phyloP scores from a whole-genome alignment of 2,329 filamentous ascomycete species.

The Pyricularia sp. region DNA sequence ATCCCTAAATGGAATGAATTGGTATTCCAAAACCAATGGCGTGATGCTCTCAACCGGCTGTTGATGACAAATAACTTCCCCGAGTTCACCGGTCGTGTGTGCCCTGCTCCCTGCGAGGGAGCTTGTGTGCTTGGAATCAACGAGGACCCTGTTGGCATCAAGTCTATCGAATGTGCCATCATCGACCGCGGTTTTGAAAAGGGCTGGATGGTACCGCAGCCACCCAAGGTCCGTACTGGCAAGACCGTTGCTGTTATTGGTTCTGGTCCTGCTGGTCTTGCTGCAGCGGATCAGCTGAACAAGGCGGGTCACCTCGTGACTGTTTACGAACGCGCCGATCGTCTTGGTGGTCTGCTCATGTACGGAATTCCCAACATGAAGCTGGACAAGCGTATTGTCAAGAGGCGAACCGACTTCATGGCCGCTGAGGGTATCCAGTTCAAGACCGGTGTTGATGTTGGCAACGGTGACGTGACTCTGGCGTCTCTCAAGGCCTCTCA shows the following conservation, averaged over 20 bases:
- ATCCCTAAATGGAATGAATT: conserved; percentile 95
- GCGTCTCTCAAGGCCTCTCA: conserved; percentile 59
- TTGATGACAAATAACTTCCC: conserved; percentile 98
- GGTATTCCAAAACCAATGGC: conserved; percentile 66
- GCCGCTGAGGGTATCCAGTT: conserved; percentile 76
- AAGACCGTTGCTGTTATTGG: conserved; percentile 84
- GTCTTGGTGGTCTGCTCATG: conserved; percentile 85
- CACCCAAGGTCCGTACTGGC: conserved; percentile 68
- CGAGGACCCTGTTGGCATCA: conserved; percentile 93
- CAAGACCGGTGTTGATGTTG: conserved; percentile 64
- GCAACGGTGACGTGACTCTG: conserved; percentile 55
- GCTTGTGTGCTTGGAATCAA: conserved; percentile 94
- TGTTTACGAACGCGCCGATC: conserved; percentile 85
- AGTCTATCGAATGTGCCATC: conserved; percentile 95
- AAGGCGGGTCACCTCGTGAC: conserved; percentile 79
- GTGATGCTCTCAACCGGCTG: conserved; percentile 79
- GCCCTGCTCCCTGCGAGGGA: conserved; percentile 90
- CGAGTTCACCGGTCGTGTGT: conserved; percentile 93
- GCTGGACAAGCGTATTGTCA: conserved; percentile 93
- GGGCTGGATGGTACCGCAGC: conserved; percentile 89
- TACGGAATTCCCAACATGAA: conserved; percentile 99
- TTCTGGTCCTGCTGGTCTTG: conserved; percentile 83
- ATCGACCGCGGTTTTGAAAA: conserved; percentile 95
- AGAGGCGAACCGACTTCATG: conserved; percentile 92
- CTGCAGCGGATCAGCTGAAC: conserved; percentile 87